Evolutionary conservation across 2,329 filamentous ascomycete genomes (phyloP).

Genomic region (Phyllosticta citriasiana): DNA sequence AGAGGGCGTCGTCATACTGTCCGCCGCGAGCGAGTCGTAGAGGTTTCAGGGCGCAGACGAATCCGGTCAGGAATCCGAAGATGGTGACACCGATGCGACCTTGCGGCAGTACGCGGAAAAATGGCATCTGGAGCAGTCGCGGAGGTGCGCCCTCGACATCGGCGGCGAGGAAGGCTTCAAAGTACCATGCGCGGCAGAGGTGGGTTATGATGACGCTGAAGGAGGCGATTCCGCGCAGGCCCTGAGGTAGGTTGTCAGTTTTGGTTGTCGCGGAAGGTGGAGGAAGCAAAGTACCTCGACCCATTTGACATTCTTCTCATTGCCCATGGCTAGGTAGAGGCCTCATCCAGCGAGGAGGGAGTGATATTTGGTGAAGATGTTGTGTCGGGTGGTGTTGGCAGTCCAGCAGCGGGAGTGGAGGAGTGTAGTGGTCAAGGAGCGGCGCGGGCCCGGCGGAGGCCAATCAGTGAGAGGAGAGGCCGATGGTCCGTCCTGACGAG

Average conservation of each 20-base stretch:
- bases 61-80: constrained; percentile 47
- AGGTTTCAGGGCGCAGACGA: constrained; percentile 47
- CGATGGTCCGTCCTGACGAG: not conserved
- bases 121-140: constrained; percentile 40
- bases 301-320: constrained; percentile 31
- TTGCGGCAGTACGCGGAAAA: constrained; percentile 47
- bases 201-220: constrained; percentile 45
- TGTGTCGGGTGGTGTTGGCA: not conserved
- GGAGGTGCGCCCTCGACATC: constrained; percentile 33
- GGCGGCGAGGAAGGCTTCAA: constrained; percentile 39
- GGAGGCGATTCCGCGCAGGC: constrained; percentile 43
- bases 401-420: not conserved
- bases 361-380: not conserved
- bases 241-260: constrained; percentile 22
- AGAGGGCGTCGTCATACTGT: constrained; percentile 35
- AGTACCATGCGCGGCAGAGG: constrained; percentile 43
- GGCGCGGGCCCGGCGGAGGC: not conserved
- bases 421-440: not conserved
- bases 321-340: constrained; percentile 14
- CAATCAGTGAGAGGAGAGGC: not conserved
- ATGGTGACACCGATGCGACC: constrained; percentile 46
- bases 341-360: constrained; percentile 7
- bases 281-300: constrained; percentile 24
- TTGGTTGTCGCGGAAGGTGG: not conserved
- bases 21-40: constrained; percentile 40